A percentile compares a stretch with the other conserved stretches of the same genome.
These are phyloP conservation scores for Hippophae rhamnoides DNA, from an alignment of 306 rosid species.

Conservation along the genomic window DNA sequence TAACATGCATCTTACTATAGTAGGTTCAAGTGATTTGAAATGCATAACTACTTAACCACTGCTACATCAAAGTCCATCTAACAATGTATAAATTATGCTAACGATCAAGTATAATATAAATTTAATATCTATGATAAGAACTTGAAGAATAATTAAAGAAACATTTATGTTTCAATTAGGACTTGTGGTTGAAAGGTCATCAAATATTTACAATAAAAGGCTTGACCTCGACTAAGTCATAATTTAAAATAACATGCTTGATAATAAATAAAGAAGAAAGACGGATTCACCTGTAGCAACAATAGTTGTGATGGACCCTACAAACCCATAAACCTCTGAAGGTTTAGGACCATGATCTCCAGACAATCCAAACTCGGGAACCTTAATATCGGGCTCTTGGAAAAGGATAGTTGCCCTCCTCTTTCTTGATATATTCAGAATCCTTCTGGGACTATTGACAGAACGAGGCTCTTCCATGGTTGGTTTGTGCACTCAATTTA, in stretches of 20 bases:
- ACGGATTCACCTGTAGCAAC: constrained; percentile 58
- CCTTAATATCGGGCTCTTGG: constrained; percentile 38
- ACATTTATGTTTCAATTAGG: no score
- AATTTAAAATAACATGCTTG: not conserved
- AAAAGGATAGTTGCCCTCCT: constrained; percentile 41
- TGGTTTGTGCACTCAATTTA: constrained; percentile 2
- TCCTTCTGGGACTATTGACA: constrained; percentile 78
- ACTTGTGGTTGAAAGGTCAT: not conserved
- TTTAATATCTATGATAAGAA: not conserved
- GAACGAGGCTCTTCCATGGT: constrained; percentile 68
- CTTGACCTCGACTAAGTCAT: not conserved
- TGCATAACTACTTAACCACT: not conserved
- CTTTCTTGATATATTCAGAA: constrained; percentile 51
- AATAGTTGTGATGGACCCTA: constrained; percentile 72
- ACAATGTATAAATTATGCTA: not conserved
- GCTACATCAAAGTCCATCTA: not conserved
- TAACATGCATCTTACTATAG: not conserved
- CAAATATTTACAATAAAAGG: not conserved
- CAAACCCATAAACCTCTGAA: constrained; percentile 86
- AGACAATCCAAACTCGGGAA: constrained; percentile 45
- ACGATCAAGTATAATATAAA: not conserved
- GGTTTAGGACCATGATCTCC: constrained; percentile 80
- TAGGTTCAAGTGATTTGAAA: not conserved
- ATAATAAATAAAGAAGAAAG: constrained; percentile 1
- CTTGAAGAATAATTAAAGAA: no score